Conservation (phyloP, 2,329 filamentous ascomycete genomes). For the Decorospora gaudefroyi region DNA sequence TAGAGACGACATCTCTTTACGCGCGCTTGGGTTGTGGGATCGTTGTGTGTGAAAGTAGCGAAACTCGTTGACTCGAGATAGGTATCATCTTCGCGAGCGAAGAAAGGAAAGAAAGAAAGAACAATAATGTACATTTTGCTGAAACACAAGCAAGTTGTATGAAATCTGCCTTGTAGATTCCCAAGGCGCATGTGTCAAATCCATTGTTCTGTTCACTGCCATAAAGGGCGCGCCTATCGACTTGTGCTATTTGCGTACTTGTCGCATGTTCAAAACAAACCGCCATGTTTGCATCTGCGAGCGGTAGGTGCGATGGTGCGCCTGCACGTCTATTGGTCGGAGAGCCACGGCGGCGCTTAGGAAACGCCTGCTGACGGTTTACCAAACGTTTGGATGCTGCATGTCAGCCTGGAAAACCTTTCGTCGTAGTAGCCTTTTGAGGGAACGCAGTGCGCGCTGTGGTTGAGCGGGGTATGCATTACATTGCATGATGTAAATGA, state of each 20-base stretch:
- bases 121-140: neutral
- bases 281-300: too few species aligned
- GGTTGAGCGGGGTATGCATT: conserved; percentile 6
- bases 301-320: neutral
- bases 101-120: neutral
- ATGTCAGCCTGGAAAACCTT: conserved; percentile 4
- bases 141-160: neutral
- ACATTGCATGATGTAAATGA: neutral
- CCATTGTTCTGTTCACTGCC: neutral
- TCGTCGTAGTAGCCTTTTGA: neutral
- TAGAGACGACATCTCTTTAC: neutral
- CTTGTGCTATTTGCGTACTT: neutral
- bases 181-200: conserved; percentile 17
- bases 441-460: neutral
- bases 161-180: neutral
- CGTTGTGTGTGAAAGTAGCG: neutral
- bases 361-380: conserved; percentile 13
- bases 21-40: neutral
- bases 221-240: conserved; percentile 6
- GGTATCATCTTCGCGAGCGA: neutral
- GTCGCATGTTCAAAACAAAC: too few species aligned
- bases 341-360: conserved; percentile 16
- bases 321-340: conserved; percentile 14
- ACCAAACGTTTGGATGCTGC: conserved; percentile 5
- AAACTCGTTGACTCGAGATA: neutral